phyloP scores from a whole-genome alignment of 2,329 filamentous ascomycete species.

The Cytospora piceicola region DNA sequence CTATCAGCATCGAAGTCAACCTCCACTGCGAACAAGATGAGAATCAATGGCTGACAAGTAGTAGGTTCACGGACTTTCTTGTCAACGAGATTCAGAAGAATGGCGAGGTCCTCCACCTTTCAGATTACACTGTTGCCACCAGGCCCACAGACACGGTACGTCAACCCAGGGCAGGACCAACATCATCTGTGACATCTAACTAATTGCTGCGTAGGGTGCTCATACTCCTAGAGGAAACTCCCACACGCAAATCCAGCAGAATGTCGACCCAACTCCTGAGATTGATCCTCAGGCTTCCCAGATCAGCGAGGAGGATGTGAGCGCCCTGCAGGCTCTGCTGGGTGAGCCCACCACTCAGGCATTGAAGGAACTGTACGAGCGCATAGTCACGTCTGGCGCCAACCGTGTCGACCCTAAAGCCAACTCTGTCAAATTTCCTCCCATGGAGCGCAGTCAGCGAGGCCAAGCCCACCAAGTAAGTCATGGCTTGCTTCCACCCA shows the following conservation, averaged over 20 bases:
- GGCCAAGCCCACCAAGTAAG: slow-evolving; percentile 54
- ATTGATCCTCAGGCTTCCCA: slow-evolving; percentile 25
- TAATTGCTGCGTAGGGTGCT: slow-evolving; percentile 14
- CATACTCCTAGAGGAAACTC: slow-evolving; percentile 18
- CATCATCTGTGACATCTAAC: neutral
- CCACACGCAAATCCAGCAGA: slow-evolving; percentile 22
- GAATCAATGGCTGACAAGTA: slow-evolving; percentile 20
- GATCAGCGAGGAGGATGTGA: slow-evolving; percentile 40
- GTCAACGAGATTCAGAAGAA: slow-evolving; percentile 85
- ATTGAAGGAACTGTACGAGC: slow-evolving; percentile 47
- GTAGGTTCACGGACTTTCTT: slow-evolving; percentile 85
- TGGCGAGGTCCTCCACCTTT: slow-evolving; percentile 76
- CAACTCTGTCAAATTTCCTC: slow-evolving; percentile 44
- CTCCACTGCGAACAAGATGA: neutral
- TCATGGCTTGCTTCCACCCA: neutral
- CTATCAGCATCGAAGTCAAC: neutral
- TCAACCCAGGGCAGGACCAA: slow-evolving; percentile 22
- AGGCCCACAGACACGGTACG: slow-evolving; percentile 19
- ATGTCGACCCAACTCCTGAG: slow-evolving; percentile 33
- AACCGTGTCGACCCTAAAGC: slow-evolving; percentile 36
- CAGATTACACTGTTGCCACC: slow-evolving; percentile 34
- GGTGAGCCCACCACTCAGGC: slow-evolving; percentile 46
- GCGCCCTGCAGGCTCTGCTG: slow-evolving; percentile 45
- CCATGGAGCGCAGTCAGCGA: slow-evolving; percentile 50
- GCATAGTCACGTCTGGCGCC: slow-evolving; percentile 37